Conservation (phyloP, 2,329 filamentous ascomycete genomes). For the Colletotrichum theobromicola region DNA sequence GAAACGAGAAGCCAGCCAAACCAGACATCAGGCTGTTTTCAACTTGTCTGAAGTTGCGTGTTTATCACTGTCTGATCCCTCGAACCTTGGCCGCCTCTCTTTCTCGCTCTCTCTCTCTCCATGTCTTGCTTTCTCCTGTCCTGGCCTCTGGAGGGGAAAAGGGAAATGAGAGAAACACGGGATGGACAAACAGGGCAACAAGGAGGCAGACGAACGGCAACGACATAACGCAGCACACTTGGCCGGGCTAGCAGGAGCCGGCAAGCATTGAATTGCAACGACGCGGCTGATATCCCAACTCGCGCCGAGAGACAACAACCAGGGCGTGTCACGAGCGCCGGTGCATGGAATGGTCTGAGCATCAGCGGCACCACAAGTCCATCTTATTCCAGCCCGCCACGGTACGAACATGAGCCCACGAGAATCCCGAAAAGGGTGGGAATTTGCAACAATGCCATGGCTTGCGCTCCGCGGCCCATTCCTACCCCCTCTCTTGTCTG, state of each 20-base stretch:
- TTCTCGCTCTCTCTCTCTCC: not conserved
- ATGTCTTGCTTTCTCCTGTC: not conserved
- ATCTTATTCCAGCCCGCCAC: slow-evolving; percentile 12
- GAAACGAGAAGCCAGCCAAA: not conserved
- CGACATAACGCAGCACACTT: too few relatives aligned
- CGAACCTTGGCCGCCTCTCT: not conserved
- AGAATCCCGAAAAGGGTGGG: not conserved
- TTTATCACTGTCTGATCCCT: not conserved
- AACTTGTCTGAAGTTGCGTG: slow-evolving; percentile 2
- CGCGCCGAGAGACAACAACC: not conserved
- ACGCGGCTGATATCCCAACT: not conserved
- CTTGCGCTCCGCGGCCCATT: not conserved
- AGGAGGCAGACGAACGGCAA: not conserved
- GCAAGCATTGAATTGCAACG: not conserved
- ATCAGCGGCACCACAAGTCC: slow-evolving; percentile 13
- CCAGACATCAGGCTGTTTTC: slow-evolving; percentile 5
- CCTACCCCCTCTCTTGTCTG: not conserved
- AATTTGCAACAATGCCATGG: not conserved
- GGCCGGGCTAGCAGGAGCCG: not conserved
- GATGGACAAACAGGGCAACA: not conserved
- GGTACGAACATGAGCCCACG: not conserved
- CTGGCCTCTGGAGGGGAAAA: not conserved
- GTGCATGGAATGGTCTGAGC: slow-evolving; percentile 11
- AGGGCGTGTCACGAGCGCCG: not conserved
- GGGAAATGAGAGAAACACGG: not conserved